Evolutionary conservation across 1,284 basidiomycete species (phyloP), one percentile per base, ranked within the genome.

Genomic region (Rhizoctonia solani): DNA sequence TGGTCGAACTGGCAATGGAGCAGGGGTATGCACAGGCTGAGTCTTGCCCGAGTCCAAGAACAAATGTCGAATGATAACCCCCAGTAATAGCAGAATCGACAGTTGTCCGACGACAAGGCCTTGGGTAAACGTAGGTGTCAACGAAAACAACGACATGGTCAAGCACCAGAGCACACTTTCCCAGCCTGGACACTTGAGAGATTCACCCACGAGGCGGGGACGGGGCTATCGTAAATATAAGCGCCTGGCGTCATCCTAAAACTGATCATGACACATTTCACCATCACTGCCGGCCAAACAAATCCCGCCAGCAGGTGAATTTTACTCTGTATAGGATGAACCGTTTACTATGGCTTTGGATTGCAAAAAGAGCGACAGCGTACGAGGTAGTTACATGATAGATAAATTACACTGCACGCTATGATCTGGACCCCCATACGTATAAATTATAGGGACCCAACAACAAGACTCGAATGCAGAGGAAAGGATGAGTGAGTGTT

Each of bases 101-200:
- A 90, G 78, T 74, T 93, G 90, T 68, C 90, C 90, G 30, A 92
- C 77, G 30, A 93, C 79, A 49, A 93, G 82, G 39, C 90, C 90
- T 75, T 92, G 90, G 0, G 90, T 92, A 76, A 93, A 93, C 1
- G 89, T 92, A 0, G 88, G 90, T 72, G 89, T 85, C 54, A 91
- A 79, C 21, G 87, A 86, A 72, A 90, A 84, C 56, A 90, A 74
- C 76, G 87, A 86, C 70, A 72, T 72, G 41, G 44, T 66, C 19
- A 16, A 4, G 46, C 46, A 37, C 19, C 42, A 42, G 29, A 27
- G 29, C 39, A 19, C 41, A 39, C 13, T 21, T 25, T 66, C 58
- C n/a, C 19, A n/a, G 27, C 34, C 30, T n/a, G n/a, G n/a, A n/a
- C n/a, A n/a, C n/a, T n/a, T n/a, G 47, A 25, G 50, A 37, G 37